Base-by-base conservation (phyloP, 2,329 filamentous ascomycete species). In the Paraconiothyrium sp. region DNA sequence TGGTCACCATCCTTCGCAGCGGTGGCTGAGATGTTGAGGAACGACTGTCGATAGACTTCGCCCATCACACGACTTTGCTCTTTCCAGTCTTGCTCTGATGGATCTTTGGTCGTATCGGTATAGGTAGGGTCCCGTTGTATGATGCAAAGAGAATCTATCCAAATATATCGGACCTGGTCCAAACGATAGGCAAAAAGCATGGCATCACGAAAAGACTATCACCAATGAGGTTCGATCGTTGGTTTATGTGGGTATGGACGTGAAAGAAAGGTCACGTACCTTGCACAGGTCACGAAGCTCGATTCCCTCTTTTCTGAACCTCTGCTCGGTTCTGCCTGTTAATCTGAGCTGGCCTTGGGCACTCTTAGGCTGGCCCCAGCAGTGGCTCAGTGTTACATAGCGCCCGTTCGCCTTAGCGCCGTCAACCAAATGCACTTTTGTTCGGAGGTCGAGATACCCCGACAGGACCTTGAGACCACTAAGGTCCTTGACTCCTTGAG, bases 1-100 rank as follows among this genome's bases (percentile, higher is more conserved):
- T 55, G 37, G 10, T 66, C 34, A 4, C 63, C 56, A n/a, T 71
- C 34, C 4, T 30, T 8, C 1, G 71, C 58, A 16, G 64, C 61
- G 4, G 72, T 72, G 1, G 72, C 69, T 8, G 70, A 72, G 0
- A 74, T 66, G 11, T 72, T 74, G 9, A 72, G 63, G 24, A 57
- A 74, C 1, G 69, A 50, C 14, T 66, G 22, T 5, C 46, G 34
- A 24, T 71, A 72, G 0, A 72, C 54, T 7, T 57, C 47, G 5
- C 61, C 63, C 68, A 72, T 72, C 2, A 51, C 7, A 2, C 52
- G 43, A 13, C 57, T 63, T 47, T 72, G 61, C 8, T 64, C 47
- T 2, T 67, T 27, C 69, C 70, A 71, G 24, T 74, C 70, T 24
- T 54, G 41, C 22, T 51, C 22, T 1, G 48, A 50, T 35, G 2